Evolutionary conservation across 139 green algal species (phyloP).

Genomic region (Klebsormidium nitens): DNA sequence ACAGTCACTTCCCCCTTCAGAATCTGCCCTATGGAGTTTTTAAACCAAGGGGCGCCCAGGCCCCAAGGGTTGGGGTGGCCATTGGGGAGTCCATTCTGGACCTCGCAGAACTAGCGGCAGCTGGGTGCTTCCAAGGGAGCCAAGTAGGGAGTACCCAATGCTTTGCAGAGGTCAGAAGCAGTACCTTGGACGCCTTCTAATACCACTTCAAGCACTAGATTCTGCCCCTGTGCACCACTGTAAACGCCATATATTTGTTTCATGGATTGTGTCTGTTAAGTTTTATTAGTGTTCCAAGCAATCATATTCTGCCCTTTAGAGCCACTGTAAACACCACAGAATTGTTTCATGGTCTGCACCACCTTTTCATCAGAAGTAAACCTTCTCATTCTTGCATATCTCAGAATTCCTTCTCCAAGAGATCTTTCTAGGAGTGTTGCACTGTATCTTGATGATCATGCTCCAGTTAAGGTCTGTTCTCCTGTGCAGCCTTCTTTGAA

Average conservation of each 20-base stretch:
- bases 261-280: too few species aligned
- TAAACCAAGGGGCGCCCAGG: slow-evolving; percentile 4
- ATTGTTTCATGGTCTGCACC: too few species aligned
- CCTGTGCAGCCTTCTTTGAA: slow-evolving; percentile 59
- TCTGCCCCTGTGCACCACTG: too few species aligned
- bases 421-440: not conserved
- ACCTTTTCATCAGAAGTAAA: not conserved
- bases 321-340: too few species aligned
- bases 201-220: too few species aligned
- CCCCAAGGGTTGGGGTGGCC: slow-evolving; percentile 52
- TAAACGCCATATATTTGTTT: too few species aligned
- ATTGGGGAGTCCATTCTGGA: slow-evolving; percentile 76
- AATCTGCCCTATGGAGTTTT: slow-evolving; percentile 78
- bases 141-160: slow-evolving; percentile 8
- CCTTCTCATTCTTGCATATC: not conserved
- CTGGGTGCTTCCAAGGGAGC: slow-evolving; percentile 45
- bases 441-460: not conserved
- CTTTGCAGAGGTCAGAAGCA: slow-evolving; percentile 1
- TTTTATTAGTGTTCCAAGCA: too few species aligned
- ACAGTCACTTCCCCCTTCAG: slow-evolving; percentile 20
- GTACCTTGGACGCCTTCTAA: too few species aligned
- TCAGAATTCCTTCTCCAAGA: slow-evolving; percentile 34
- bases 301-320: too few species aligned
- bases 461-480: not conserved
- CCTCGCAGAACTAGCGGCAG: slow-evolving; percentile 48